phyloP scores from a whole-genome alignment of 208 protist genomes.

The Leishmania lainsoni region DNA sequence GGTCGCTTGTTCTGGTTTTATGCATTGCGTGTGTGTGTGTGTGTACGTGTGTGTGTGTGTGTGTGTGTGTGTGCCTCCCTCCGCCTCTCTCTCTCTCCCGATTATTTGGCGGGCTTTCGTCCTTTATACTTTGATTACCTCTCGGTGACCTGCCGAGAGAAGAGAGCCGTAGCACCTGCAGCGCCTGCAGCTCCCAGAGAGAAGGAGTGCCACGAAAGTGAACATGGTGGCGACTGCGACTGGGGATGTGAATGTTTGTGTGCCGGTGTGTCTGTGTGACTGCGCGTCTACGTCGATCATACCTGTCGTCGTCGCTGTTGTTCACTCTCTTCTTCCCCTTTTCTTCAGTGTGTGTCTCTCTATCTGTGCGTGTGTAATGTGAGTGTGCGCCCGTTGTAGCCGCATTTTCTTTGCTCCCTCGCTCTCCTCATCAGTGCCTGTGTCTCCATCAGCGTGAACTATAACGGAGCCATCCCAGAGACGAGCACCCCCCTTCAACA shows the following conservation, averaged over 20 bases:
- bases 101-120: too few relatives aligned
- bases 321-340: not conserved
- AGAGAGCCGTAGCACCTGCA: not conserved
- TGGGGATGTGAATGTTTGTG: not conserved
- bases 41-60: not conserved
- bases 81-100: too few relatives aligned
- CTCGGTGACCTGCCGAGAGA: not conserved
- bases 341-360: not conserved
- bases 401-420: conserved; percentile 1
- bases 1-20: too few relatives aligned
- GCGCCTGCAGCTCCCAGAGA: not conserved
- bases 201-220: not conserved
- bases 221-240: not conserved
- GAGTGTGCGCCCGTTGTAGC: not conserved
- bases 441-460: not conserved
- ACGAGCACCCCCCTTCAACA: not conserved
- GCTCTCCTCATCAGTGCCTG: not conserved
- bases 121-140: too few relatives aligned
- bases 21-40: too few relatives aligned
- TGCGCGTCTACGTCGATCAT: not conserved
- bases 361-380: not conserved
- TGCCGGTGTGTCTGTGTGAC: not conserved
- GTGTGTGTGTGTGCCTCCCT: not conserved
- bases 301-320: not conserved
- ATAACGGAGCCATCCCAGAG: not conserved